Base-by-base conservation (phyloP, 129 eudicot species). In the Pulicaria dysenterica region DNA sequence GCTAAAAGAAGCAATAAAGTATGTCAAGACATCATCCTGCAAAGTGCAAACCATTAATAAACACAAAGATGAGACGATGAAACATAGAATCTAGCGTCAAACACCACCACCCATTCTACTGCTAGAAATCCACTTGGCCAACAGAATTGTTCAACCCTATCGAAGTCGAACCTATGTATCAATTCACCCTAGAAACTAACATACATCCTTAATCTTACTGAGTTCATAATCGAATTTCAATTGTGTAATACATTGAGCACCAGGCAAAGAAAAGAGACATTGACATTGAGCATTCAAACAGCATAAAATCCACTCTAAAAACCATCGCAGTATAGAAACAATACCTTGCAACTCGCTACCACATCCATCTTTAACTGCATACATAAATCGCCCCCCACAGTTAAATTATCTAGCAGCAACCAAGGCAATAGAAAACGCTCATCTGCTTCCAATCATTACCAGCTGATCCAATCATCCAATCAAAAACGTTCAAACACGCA, bases 301-400 rank as follows among this genome's bases (percentile, higher is more conserved):
- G 8, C 36, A 41, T 56, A 70, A 54, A 47, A 7, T 54, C 66
- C 66, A 51, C 17, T 42, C 40, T 14, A 13, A 58, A 73, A 79
- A 76, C 15, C 53, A 31, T 3, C 61, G 13, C 53, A 65, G 57
- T 46, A 46, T 40, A 17, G 14, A 34, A 68, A 55, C 74, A 76
- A 58, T 69, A 89, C 98, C 98, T 89, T 92, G 82, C 91, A 87
- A 64, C 88, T 89, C 61, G 95, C 57, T 58, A 77, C 88, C 82
- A 85, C 73, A 83, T 89, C 98, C 98, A 92, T 92, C 84, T 73
- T 67, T 19, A 70, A 13, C 55, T 63, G 73, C 14, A 59, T 51
- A 55, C 70, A 76, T 68, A 66, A 41, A 76, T 55, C 59, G 55
- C 15, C 49, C 41, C 41, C 45, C 14, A 59, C 58, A 73, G 47